These are phyloP conservation scores for Pestalotiopsis sp. DNA, from an alignment of 2,329 filamentous ascomycete genomes.

Conservation along the genomic window DNA sequence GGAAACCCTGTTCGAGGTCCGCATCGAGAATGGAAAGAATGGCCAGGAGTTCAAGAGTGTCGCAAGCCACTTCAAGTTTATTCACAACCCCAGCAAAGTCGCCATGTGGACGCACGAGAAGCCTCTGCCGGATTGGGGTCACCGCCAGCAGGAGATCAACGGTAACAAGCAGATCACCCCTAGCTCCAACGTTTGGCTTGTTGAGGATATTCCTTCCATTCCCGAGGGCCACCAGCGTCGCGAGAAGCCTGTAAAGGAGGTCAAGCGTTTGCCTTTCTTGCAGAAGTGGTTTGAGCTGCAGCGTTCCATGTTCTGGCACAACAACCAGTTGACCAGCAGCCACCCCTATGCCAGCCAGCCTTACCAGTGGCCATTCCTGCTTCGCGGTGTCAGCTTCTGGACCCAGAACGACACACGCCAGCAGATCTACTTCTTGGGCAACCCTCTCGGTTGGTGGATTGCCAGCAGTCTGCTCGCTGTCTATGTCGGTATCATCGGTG, in stretches of 20 bases:
- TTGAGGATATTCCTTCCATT: conserved; percentile 87
- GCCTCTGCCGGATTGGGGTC: conserved; percentile 95
- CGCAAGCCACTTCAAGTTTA: conserved; percentile 91
- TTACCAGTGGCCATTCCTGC: conserved; percentile 96
- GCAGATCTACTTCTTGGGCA: conserved; percentile 98
- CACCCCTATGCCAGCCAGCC: conserved; percentile 95
- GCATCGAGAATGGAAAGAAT: conserved; percentile 82
- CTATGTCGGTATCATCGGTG: conserved; percentile 86
- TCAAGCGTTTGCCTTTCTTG: conserved; percentile 86
- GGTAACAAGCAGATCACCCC: conserved; percentile 95
- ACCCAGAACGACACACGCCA: conserved; percentile 92
- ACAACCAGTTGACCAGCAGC: conserved; percentile 95
- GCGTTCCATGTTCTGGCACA: conserved; percentile 98
- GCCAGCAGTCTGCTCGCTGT: conserved; percentile 90
- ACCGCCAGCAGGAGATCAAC: conserved; percentile 98
- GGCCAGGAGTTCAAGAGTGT: conserved; percentile 87
- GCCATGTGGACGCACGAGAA: conserved; percentile 99
- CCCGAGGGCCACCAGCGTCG: conserved; percentile 72
- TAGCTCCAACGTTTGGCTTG: conserved; percentile 91
- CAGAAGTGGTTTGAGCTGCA: conserved; percentile 96
- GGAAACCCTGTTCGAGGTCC: conserved; percentile 91
- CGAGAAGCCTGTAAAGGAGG: conserved; percentile 73
- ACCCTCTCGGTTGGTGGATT: conserved; percentile 97
- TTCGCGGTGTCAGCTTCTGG: conserved; percentile 98
- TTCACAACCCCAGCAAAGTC: conserved; percentile 93